Evolutionary conservation across 352 stramenopile genomes (phyloP).

Genomic region (Phytophthora pisi): DNA sequence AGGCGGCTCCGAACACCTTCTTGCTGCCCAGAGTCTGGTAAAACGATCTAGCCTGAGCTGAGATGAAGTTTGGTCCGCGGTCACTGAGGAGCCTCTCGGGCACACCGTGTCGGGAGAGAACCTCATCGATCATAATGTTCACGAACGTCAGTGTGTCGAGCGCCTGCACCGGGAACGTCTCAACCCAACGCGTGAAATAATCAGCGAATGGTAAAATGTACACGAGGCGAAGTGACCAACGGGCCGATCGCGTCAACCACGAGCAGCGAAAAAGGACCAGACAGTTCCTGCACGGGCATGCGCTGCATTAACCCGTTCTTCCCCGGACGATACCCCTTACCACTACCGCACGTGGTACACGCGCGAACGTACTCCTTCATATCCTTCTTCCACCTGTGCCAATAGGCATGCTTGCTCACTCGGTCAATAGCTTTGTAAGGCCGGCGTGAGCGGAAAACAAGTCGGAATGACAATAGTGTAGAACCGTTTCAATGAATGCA

Average conservation of each 20-base stretch:
- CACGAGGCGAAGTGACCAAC: not conserved
- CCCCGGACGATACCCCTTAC: constrained; percentile 1
- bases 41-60: not conserved
- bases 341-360: not conserved
- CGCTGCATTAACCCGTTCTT: constrained; percentile 5
- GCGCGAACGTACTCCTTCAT: not conserved
- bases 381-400: not conserved
- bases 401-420: constrained; percentile 1
- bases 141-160: too few species aligned
- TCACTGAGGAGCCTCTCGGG: constrained; percentile 1
- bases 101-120: not conserved
- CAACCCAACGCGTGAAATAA: not conserved
- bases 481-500: constrained; percentile 8
- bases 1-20: constrained; percentile 1
- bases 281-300: constrained; percentile 3
- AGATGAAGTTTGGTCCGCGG: constrained; percentile 1
- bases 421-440: constrained; percentile 1
- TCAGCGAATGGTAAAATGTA: not conserved
- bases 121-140: not conserved
- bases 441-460: constrained; percentile 3
- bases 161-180: not conserved
- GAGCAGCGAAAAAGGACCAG: not conserved
- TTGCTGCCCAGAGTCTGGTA: constrained; percentile 6
- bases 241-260: constrained; percentile 1
- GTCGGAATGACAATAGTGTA: constrained; percentile 17